Conservation (phyloP, 2,329 filamentous ascomycete genomes). For the Aureobasidium sp. region DNA sequence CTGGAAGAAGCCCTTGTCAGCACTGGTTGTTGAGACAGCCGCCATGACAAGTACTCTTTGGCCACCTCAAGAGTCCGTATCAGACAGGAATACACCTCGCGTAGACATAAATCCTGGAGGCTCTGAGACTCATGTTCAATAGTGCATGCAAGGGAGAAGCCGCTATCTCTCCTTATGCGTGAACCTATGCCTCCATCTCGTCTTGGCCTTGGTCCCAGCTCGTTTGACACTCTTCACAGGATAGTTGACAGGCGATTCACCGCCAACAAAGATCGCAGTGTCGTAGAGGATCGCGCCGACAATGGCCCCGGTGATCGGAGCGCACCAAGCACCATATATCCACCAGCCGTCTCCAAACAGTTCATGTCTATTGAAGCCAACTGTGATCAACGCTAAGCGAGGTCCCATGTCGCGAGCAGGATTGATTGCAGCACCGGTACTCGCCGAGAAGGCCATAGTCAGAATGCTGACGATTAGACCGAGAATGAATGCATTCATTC, state of each 20-base stretch:
- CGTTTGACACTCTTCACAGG: slow-evolving; percentile 23
- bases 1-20: neutral
- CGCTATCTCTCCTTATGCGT: neutral
- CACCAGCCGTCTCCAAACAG: slow-evolving; percentile 34
- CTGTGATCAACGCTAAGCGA: slow-evolving; percentile 34
- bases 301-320: slow-evolving; percentile 32
- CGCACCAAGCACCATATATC: slow-evolving; percentile 39
- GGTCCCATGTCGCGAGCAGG: slow-evolving; percentile 44
- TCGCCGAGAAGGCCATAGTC: slow-evolving; percentile 35
- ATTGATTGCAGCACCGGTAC: slow-evolving; percentile 41
- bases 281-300: slow-evolving; percentile 41
- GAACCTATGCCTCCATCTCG: slow-evolving; percentile 6
- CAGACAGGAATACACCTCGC: neutral
- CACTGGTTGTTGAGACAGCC: neutral
- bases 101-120: neutral
- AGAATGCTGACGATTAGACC: slow-evolving; percentile 33
- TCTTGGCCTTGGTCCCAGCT: slow-evolving; percentile 16
- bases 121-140: slow-evolving; percentile 1
- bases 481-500: slow-evolving; percentile 43
- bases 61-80: neutral
- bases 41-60: neutral
- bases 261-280: slow-evolving; percentile 39
- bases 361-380: slow-evolving; percentile 33
- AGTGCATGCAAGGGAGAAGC: neutral
- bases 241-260: slow-evolving; percentile 45